Evolutionary conservation across 768 basidiomycete species (phyloP).

Genomic region (Russula brevipes): DNA sequence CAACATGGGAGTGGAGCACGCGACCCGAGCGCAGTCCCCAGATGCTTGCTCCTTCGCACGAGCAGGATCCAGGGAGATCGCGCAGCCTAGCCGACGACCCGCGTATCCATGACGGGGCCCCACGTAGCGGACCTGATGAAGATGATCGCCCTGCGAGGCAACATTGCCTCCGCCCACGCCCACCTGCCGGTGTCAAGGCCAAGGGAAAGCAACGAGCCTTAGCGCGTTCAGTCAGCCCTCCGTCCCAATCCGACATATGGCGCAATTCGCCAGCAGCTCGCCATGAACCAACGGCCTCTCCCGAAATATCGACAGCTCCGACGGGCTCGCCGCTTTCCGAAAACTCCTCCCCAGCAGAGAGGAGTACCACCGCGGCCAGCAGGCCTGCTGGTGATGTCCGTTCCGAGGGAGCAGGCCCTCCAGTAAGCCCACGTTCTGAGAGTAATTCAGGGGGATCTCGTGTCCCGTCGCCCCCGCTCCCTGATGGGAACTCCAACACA

Average conservation of each 20-base stretch:
- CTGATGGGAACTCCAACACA: background rate
- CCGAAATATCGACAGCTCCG: background rate
- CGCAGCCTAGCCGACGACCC: background rate
- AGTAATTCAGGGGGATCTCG: background rate
- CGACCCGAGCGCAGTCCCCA: background rate
- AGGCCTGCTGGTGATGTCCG: background rate
- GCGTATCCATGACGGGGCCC: background rate
- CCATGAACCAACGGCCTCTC: background rate
- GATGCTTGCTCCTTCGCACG: background rate
- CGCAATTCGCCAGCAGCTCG: background rate
- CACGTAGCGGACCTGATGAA: background rate
- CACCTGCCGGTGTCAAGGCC: background rate
- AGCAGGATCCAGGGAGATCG: background rate
- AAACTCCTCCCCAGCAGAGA: background rate
- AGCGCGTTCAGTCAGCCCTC: background rate
- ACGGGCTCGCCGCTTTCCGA: background rate
- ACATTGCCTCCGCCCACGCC: background rate
- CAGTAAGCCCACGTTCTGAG: background rate
- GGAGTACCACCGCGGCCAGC: background rate
- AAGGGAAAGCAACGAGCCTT: constrained; percentile 18
- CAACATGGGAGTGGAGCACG: background rate
- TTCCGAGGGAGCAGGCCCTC: background rate
- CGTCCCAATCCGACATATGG: background rate
- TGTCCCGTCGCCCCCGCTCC: background rate
- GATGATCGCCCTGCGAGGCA: background rate